These are phyloP conservation scores for Pythium vanterpoolii DNA, from an alignment of 352 stramenopile genomes.

Conservation along the genomic window DNA sequence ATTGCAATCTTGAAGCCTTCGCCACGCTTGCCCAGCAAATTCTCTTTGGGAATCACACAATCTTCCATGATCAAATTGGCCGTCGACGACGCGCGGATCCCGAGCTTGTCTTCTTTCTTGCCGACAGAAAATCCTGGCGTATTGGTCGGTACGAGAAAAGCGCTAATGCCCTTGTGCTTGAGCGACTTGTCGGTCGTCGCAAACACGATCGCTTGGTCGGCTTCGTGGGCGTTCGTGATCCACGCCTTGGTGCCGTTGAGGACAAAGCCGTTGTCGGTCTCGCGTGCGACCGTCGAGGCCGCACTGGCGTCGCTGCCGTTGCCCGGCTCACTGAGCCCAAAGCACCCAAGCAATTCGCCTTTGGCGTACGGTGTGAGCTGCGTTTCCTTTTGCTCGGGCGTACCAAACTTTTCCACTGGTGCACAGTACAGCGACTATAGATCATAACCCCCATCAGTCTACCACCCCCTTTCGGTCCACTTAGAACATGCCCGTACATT, in stretches of 20 bases:
- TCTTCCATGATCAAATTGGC: slow-evolving; percentile 96
- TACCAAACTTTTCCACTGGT: slow-evolving; percentile 93
- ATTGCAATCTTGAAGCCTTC: slow-evolving; percentile 91
- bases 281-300: slow-evolving; percentile 89
- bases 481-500: slow-evolving; percentile 38
- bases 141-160: slow-evolving; percentile 94
- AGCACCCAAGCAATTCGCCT: slow-evolving; percentile 93
- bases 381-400: slow-evolving; percentile 86
- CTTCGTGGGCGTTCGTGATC: slow-evolving; percentile 96
- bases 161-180: slow-evolving; percentile 96
- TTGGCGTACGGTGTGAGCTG: slow-evolving; percentile 88
- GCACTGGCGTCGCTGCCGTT: slow-evolving; percentile 94
- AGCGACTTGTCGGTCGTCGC: slow-evolving; percentile 96
- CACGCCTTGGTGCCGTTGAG: slow-evolving; percentile 97
- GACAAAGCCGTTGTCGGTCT: slow-evolving; percentile 88
- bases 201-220: slow-evolving; percentile 94
- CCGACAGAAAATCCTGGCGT: slow-evolving; percentile 92
- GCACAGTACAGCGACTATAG: slow-evolving; percentile 94
- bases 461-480: background rate
- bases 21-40: slow-evolving; percentile 78
- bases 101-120: slow-evolving; percentile 98
- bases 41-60: slow-evolving; percentile 88
- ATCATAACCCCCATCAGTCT: slow-evolving; percentile 15
- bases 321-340: slow-evolving; percentile 91
- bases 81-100: slow-evolving; percentile 96